phyloP scores from a whole-genome alignment of 345 rosid species.

The Heritiera fomes region DNA sequence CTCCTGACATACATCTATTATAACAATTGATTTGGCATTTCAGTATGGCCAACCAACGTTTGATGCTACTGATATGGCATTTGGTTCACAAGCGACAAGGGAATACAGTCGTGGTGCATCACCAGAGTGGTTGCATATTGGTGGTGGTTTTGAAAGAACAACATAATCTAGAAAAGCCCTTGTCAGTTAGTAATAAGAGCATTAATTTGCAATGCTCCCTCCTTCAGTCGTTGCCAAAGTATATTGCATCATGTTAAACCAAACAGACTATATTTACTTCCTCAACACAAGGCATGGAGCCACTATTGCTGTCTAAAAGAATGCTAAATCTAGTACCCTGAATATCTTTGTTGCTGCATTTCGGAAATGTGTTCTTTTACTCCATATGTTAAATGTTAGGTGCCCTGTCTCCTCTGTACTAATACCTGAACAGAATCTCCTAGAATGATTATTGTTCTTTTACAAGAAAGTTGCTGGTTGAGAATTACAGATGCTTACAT shows the following conservation, averaged over 20 bases:
- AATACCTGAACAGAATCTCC: conserved; percentile 22
- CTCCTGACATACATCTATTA: neutral
- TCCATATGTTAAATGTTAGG: conserved; percentile 22
- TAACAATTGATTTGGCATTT: conserved; percentile 16
- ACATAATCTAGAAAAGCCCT: conserved; percentile 27
- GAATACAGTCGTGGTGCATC: conserved; percentile 63
- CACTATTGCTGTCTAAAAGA: conserved; percentile 27
- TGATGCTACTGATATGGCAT: conserved; percentile 55
- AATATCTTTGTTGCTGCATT: conserved; percentile 31
- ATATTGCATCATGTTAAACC: conserved; percentile 28
- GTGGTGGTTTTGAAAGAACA: conserved; percentile 69
- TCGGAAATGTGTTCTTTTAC: conserved; percentile 35
- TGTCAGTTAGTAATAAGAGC: conserved; percentile 37
- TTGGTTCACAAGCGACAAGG: conserved; percentile 60
- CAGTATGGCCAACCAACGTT: conserved; percentile 73
- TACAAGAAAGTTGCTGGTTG: conserved; percentile 32
- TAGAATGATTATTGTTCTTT: conserved; percentile 21
- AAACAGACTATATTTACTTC: conserved; percentile 26
- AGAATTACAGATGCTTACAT: conserved; percentile 20
- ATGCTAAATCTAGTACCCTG: conserved; percentile 13
- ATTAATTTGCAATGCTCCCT: conserved; percentile 28
- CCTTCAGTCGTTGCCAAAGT: conserved; percentile 22
- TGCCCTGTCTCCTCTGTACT: conserved; percentile 24
- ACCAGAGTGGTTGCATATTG: conserved; percentile 90
- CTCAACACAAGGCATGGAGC: conserved; percentile 37